Base-by-base conservation (phyloP, 805 yeast genomes). In the Lipomyces japonicus region DNA sequence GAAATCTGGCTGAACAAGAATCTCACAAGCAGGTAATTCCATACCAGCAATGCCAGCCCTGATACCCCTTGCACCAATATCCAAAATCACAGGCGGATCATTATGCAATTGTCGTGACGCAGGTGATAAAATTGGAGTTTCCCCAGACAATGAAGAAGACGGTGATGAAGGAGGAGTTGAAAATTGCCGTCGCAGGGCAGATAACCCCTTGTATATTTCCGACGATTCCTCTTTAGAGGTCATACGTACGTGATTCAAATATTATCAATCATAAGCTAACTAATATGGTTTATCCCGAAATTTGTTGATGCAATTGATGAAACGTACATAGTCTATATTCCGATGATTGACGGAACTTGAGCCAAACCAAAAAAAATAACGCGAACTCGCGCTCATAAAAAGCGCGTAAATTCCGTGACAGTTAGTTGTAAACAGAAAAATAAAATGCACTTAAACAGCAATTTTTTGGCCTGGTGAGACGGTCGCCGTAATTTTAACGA, bases 31-130 rank as follows among this genome's bases (percentile, higher is more conserved):
- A 7, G 52, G 52, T 4, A 24, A 12, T 12, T 18, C 34, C 37
- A 18, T 12, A 7, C 57, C 57, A 2, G 55, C 48, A 9, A 53
- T 26, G 5, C 57, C 57, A 19, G 57, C 57, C 12, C 51, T 38
- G 4, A 53, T 47, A 2, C 49, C 55, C 3, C 57, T 50, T 9
- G 47, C 45, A 7, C 57, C 57, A 26, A 53, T 45, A 28, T 53
- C 57, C 10, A 53, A 46, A 35, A 53, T 46, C 9, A 53, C 42
- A 4, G 53, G 53, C 16, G 51, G 46, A 39, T 49, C 51, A 16
- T 40, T 19, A 18, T 38, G 6, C 14, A 39, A 43, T 30, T 41
- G 48, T 2, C 54, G 50, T 22, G 48, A 16, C 3, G 49, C 21
- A 10, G 55, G 55, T 14, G 57, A 52, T 2, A 34, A 26, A 19